phyloP scores from a whole-genome alignment of 2,329 filamentous ascomycete species.

The Sporothrix phasma region DNA sequence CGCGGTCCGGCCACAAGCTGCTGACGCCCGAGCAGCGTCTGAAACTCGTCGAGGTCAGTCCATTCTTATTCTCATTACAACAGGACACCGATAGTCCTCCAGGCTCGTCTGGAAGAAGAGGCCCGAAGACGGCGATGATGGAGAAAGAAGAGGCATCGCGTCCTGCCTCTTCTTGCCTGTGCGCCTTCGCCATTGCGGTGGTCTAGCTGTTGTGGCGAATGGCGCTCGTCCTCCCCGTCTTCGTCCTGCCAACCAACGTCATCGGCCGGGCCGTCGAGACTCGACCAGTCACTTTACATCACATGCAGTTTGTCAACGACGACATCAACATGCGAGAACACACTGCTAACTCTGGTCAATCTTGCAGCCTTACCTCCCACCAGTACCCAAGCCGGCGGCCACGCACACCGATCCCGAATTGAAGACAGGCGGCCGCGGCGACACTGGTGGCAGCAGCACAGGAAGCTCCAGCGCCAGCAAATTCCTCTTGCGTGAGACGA shows the following conservation, averaged over 20 bases:
- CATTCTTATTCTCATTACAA: neutral
- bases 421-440: neutral
- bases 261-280: neutral
- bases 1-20: constrained; percentile 32
- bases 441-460: neutral
- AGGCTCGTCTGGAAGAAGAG: neutral
- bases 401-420: constrained; percentile 22
- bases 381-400: constrained; percentile 22
- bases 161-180: no score
- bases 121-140: neutral
- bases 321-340: neutral
- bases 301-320: neutral
- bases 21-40: constrained; percentile 35
- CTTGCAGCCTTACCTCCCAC: constrained; percentile 28
- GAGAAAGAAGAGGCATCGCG: neutral
- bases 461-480: neutral
- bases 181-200: no score
- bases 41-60: constrained; percentile 35
- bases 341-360: neutral
- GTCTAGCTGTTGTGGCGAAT: no score
- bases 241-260: neutral
- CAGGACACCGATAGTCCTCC: neutral
- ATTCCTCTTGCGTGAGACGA: constrained; percentile 12
- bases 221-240: neutral
- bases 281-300: neutral